Percentiles rank a stretch among this genome's conserved stretches.
Conservation (phyloP, 129 eudicot species). For the Flaveria robusta region DNA sequence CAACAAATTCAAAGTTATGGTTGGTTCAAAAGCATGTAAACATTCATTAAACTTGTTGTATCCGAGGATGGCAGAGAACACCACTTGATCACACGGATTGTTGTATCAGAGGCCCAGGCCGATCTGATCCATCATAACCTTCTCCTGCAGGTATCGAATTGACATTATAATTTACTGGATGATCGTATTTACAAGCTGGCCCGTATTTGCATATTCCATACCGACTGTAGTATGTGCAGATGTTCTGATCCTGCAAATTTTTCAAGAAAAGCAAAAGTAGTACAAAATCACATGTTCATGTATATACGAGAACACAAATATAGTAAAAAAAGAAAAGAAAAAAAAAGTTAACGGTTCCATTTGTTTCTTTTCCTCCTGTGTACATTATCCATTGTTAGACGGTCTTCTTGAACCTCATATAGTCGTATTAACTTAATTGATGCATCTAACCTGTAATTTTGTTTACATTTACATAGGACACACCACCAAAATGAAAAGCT, state of each 20-base stretch:
- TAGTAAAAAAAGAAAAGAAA: no score
- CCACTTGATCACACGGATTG: slow-evolving; percentile 40
- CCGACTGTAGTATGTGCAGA: slow-evolving; percentile 78
- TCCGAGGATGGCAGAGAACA: slow-evolving; percentile 3
- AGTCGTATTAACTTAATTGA: no score
- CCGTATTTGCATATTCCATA: slow-evolving; percentile 95
- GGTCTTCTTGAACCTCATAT: no score
- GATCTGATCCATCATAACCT: slow-evolving; percentile 36
- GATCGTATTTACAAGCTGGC: slow-evolving; percentile 84
- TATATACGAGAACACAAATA: no score
- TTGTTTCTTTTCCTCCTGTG: not conserved
- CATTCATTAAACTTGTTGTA: slow-evolving; percentile 22
- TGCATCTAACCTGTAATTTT: no score
- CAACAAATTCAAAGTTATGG: slow-evolving; percentile 21
- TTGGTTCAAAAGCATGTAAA: slow-evolving; percentile 35
- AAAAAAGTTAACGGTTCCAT: not conserved
- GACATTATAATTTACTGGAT: slow-evolving; percentile 51
- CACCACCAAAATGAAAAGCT: not conserved
- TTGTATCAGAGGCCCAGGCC: slow-evolving; percentile 38
- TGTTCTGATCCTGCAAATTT: slow-evolving; percentile 63
- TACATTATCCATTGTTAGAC: no score
- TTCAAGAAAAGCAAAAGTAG: slow-evolving; percentile 17
- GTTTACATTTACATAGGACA: not conserved
- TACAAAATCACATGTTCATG: slow-evolving; percentile 1
- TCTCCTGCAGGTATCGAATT: slow-evolving; percentile 34